Evolutionary conservation across 2,329 filamentous ascomycete species (phyloP), one percentile per base, ranked within the genome.

Genomic region (Cercospora sp.): DNA sequence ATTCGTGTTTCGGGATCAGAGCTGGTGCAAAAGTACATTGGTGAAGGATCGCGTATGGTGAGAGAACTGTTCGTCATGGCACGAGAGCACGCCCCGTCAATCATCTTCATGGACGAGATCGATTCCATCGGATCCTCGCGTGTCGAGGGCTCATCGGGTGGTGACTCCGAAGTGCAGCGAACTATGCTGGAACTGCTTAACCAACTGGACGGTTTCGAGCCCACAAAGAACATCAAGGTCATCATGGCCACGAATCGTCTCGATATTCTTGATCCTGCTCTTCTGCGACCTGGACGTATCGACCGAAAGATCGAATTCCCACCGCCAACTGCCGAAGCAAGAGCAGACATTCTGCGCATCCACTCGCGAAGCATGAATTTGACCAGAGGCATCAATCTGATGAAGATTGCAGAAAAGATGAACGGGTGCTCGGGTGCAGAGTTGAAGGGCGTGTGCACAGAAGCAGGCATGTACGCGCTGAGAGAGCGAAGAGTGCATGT

Each of bases 71-170:
- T 99, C 86, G 92, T 99, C 79, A 99, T 99, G 95, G 95, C 95
- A 30, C 88, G 95, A 81, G 95, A 99, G 80, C 95, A 99, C 76
- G 95, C 95, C 0, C 95, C 95, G 23, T 96, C 92, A 73, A 99
- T 99, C 82, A 99, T 99, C 82, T 99, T 99, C 86, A 99, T 99
- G 95, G 95, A 99, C 81, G 95, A 99, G 82, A 98, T 99, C 81
- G 95, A 99, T 85, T 96, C 92, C 74, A 99, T 99, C 81, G 95
- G 95, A 72, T 97, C 94, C 36, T 97, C 93, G 69, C 92, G 95
- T 82, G 94, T 99, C 64, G 95, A 99, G 79, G 94, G 94, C 28
- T 96, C 92, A 67, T 96, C 92, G 20, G 94, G 94, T 63, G 95
- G 95, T 77, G 95, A 99, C 79, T 97, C 94, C 0, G 95, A 99